phyloP scores from a whole-genome alignment of 495 filamentous ascomycete species.

The Bacidia rubella region DNA sequence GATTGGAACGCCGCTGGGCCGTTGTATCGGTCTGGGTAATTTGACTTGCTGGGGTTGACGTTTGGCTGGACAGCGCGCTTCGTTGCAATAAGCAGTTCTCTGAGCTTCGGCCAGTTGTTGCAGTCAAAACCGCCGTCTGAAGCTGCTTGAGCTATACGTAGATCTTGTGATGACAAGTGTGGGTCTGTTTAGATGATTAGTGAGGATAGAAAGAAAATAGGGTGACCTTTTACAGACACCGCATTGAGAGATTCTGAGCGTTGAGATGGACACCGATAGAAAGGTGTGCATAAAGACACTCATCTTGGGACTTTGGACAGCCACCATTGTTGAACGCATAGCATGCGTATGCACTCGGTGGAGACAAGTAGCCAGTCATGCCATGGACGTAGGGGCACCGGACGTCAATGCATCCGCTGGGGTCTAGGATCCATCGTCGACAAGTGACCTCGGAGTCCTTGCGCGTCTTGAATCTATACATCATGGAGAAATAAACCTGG shows the following conservation, averaged over 20 bases:
- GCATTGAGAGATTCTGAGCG: not conserved
- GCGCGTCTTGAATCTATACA: not conserved
- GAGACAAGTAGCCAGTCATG: conserved; percentile 6
- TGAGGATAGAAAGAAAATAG: not conserved
- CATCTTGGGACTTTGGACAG: not conserved
- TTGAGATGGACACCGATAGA: not conserved
- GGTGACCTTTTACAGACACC: no score
- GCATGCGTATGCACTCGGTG: conserved; percentile 9
- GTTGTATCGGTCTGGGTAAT: conserved; percentile 12
- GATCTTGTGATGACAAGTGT: conserved; percentile 2
- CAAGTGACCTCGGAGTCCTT: conserved; percentile 4
- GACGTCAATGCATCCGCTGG: conserved; percentile 5
- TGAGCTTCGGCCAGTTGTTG: conserved; percentile 7
- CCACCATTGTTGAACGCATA: conserved; percentile 10
- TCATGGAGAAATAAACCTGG: not conserved
- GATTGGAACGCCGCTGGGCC: conserved; percentile 7
- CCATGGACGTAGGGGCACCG: conserved; percentile 8
- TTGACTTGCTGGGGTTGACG: not conserved
- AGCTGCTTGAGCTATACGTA: conserved; percentile 14
- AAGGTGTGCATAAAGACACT: conserved; percentile 10
- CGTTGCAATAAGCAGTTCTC: conserved; percentile 7
- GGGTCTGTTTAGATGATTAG: conserved; percentile 2
- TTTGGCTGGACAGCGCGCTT: not conserved
- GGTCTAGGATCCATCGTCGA: conserved; percentile 12
- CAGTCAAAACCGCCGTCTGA: conserved; percentile 15